These are phyloP conservation scores for Neofusicoccum umdonicola DNA, from an alignment of 2,329 filamentous ascomycete species.

Conservation along the genomic window DNA sequence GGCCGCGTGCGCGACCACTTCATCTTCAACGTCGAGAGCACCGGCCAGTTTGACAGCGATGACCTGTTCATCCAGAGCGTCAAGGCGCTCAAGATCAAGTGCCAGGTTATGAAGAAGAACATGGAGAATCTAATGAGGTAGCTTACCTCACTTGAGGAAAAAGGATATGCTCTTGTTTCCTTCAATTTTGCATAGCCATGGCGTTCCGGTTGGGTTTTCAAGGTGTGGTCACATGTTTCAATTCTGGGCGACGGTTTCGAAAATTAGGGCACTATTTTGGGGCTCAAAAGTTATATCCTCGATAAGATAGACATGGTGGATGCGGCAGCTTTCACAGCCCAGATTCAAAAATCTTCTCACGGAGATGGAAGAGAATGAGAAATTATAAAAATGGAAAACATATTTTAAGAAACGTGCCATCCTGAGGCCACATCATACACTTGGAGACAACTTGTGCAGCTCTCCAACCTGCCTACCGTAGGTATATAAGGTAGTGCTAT, in stretches of 20 bases:
- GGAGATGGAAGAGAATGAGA: background rate
- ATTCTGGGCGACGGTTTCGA: background rate
- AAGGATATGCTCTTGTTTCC: background rate
- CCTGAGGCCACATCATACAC: too few relatives aligned
- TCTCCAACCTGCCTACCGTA: too few relatives aligned
- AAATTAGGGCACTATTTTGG: background rate
- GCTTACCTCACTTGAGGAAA: background rate
- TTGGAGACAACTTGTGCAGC: too few relatives aligned
- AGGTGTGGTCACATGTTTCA: background rate
- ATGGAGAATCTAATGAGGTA: slow-evolving; percentile 47
- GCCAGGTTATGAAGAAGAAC: slow-evolving; percentile 68
- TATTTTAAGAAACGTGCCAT: too few relatives aligned
- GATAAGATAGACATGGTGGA: background rate
- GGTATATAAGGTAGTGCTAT: too few relatives aligned
- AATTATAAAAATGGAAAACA: background rate
- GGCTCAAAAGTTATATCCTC: slow-evolving; percentile 3
- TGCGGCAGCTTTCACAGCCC: too few relatives aligned
- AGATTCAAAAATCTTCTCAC: background rate
- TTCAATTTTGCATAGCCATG: slow-evolving; percentile 18
- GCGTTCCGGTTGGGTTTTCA: slow-evolving; percentile 12
- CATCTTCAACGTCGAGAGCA: slow-evolving; percentile 93
- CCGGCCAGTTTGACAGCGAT: slow-evolving; percentile 92
- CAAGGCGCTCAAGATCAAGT: slow-evolving; percentile 82
- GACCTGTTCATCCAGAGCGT: slow-evolving; percentile 89
- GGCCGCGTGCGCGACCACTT: slow-evolving; percentile 92